Percentiles rank a stretch among this genome's conserved stretches.
Evolutionary conservation across 208 protist genomes (phyloP).

Genomic region (Acanthamoeba healyi): DNA sequence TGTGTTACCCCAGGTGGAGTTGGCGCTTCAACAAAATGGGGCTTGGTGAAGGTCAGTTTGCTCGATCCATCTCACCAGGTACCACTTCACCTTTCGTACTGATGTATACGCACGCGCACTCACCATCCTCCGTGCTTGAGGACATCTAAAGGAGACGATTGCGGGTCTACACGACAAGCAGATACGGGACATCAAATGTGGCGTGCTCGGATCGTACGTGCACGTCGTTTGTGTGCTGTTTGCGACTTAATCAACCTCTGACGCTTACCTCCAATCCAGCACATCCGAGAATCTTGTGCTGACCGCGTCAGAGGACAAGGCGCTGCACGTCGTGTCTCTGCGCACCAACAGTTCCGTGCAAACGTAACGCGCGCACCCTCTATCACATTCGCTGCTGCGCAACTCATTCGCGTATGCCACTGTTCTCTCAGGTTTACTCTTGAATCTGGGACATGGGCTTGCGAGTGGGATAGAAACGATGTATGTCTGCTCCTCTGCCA

Average conservation of each 20-base stretch:
- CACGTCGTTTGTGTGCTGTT: not conserved
- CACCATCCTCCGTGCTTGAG: too few species aligned
- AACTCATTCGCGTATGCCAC: too few species aligned
- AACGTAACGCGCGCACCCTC: not conserved
- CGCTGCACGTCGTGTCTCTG: not conserved
- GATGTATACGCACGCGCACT: not conserved
- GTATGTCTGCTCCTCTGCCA: not conserved
- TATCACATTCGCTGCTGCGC: not conserved
- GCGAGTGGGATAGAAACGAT: constrained; percentile 37
- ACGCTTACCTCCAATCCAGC: not conserved
- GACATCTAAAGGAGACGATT: not conserved
- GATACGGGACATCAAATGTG: constrained; percentile 25
- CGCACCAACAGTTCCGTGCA: constrained; percentile 34
- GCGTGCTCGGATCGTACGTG: not conserved
- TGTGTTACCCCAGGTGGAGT: not conserved
- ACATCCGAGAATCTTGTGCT: constrained; percentile 21
- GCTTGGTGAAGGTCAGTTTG: constrained; percentile 5
- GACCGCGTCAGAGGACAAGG: not conserved
- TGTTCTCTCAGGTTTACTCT: not conserved
- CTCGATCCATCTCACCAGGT: not conserved
- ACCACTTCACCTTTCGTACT: not conserved
- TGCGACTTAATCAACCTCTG: not conserved
- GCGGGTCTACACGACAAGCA: not conserved
- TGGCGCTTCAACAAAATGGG: not conserved
- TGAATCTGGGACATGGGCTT: not conserved